Conservation (phyloP, 2,329 filamentous ascomycete genomes). For the Cercospora sesami region DNA sequence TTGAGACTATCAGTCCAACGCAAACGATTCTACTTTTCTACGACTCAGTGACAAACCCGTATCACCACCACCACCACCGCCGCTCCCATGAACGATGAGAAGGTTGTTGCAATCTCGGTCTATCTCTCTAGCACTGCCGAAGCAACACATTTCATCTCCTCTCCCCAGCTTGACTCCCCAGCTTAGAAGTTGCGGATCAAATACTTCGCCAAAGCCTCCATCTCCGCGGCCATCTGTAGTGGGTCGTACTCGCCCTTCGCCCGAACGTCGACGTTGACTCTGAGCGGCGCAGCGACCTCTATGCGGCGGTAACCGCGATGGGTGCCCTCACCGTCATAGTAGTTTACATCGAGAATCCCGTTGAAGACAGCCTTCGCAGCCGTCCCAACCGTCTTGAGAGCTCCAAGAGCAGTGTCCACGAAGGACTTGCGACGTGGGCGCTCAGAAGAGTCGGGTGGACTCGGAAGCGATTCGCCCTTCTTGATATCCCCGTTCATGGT, state of each 20-base stretch:
- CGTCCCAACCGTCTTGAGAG: neutral
- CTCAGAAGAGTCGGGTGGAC: slow-evolving; percentile 4
- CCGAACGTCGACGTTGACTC: slow-evolving; percentile 6
- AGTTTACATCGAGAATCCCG: slow-evolving; percentile 13
- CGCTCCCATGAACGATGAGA: neutral
- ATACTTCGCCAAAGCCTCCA: slow-evolving; percentile 14
- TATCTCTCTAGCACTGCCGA: neutral
- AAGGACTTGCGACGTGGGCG: neutral
- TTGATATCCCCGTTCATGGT: neutral
- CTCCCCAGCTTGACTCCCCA: neutral
- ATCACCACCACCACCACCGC: neutral
- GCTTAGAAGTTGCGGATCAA: slow-evolving; percentile 4
- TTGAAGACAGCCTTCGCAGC: neutral
- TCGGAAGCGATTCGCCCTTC: neutral
- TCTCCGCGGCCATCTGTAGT: slow-evolving; percentile 4
- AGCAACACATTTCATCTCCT: neutral
- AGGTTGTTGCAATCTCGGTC: neutral
- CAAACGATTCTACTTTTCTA: neutral
- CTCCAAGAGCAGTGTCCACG: neutral
- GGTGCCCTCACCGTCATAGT: slow-evolving; percentile 13
- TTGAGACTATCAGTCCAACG: neutral
- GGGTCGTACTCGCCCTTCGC: slow-evolving; percentile 13
- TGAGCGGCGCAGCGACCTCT: slow-evolving; percentile 1
- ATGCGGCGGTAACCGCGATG: neutral
- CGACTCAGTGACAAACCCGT: neutral